phyloP scores from a whole-genome alignment of 208 protist genomes.

The Trypanosoma cruzi region DNA sequence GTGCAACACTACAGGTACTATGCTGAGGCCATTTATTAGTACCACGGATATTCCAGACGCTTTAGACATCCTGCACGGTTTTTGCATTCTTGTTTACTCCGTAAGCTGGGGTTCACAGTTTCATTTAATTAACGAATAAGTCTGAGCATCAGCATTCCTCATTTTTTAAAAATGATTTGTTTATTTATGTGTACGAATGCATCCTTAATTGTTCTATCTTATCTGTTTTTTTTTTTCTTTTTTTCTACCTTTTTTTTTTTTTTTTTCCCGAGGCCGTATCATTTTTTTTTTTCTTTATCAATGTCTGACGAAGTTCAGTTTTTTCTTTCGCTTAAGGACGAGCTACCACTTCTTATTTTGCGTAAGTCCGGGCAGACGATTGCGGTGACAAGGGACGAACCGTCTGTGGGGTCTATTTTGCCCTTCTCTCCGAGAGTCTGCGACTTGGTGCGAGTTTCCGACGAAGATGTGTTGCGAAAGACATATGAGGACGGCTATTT shows the following conservation, averaged over 20 bases:
- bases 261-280: not conserved
- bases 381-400: slow-evolving; percentile 21
- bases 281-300: not conserved
- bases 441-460: slow-evolving; percentile 10
- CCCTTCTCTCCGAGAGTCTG: slow-evolving; percentile 38
- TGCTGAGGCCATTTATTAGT: not conserved
- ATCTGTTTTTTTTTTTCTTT: slow-evolving; percentile 14
- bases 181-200: slow-evolving; percentile 5
- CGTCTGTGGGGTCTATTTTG: slow-evolving; percentile 12
- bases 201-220: not conserved
- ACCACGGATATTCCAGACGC: not conserved
- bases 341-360: slow-evolving; percentile 30
- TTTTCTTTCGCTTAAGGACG: slow-evolving; percentile 1
- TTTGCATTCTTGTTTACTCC: not conserved
- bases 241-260: slow-evolving; percentile 14
- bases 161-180: slow-evolving; percentile 2
- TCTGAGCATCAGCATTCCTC: not conserved
- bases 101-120: not conserved
- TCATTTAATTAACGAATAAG: not conserved
- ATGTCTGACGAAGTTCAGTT: slow-evolving; percentile 12
- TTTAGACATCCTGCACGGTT: not conserved
- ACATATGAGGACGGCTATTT: slow-evolving; percentile 12
- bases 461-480: slow-evolving; percentile 1
- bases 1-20: slow-evolving; percentile 7
- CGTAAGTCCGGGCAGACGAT: slow-evolving; percentile 23